Evolutionary conservation across 192 early-diverging fungal species (phyloP).

Genomic region (Umbelopsis sp.): DNA sequence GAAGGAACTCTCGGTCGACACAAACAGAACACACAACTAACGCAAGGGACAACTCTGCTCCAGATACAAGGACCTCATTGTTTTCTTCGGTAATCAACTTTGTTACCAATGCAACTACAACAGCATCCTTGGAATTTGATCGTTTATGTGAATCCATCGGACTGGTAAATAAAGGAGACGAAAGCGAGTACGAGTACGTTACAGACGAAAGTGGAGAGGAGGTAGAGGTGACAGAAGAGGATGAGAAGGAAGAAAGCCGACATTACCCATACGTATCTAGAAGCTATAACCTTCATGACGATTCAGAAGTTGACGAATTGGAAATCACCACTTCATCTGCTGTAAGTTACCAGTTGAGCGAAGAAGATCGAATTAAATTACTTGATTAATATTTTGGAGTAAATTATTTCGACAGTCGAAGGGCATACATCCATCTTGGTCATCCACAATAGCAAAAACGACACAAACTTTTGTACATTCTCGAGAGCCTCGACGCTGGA

Average conservation of each 20-base stretch:
- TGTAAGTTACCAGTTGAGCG: not conserved
- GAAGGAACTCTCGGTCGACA: slow-evolving; percentile 1
- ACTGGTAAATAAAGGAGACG: not conserved
- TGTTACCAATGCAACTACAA: slow-evolving; percentile 8
- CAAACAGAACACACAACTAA: not conserved
- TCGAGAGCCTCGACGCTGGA: not conserved
- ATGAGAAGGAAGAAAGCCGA: not conserved
- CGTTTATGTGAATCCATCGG: slow-evolving; percentile 11
- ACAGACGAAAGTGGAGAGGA: slow-evolving; percentile 1
- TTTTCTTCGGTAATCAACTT: slow-evolving; percentile 4
- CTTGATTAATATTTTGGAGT: too few relatives aligned
- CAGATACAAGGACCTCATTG: not conserved
- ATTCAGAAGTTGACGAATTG: slow-evolving; percentile 4
- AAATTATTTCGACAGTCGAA: not conserved
- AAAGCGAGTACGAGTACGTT: slow-evolving; percentile 9
- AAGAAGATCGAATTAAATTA: not conserved
- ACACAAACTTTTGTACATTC: not conserved
- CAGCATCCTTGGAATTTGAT: slow-evolving; percentile 3
- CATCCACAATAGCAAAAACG: not conserved
- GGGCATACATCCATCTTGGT: not conserved
- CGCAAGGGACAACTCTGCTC: not conserved
- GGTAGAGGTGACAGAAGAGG: not conserved
- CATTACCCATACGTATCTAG: too few relatives aligned
- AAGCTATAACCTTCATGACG: not conserved
- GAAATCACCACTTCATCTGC: not conserved